These are phyloP conservation scores for Morella rubra DNA, from an alignment of 306 rosid genomes.

Conservation along the genomic window DNA sequence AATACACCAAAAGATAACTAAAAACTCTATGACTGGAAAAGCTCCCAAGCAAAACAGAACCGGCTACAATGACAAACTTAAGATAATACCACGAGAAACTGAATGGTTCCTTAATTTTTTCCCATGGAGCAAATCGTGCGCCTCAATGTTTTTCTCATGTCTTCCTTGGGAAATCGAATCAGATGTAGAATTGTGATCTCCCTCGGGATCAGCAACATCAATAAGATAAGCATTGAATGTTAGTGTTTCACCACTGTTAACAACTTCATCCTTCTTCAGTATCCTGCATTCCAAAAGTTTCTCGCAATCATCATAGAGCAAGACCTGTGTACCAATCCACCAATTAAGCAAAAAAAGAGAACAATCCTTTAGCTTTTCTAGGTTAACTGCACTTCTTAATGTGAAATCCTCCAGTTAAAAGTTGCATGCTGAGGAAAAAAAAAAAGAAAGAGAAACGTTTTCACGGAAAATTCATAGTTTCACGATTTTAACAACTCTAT, in stretches of 20 bases:
- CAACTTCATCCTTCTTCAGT: constrained; percentile 61
- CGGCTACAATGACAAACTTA: not conserved
- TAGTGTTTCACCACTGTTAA: constrained; percentile 54
- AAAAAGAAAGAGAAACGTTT: too few species aligned
- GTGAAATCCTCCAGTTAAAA: too few species aligned
- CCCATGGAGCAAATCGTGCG: constrained; percentile 12
- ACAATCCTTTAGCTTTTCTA: not conserved
- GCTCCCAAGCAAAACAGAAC: not conserved
- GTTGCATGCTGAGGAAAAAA: too few species aligned
- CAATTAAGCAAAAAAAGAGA: not conserved
- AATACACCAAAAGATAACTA: not conserved
- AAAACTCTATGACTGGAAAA: not conserved
- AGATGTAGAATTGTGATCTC: constrained; percentile 37
- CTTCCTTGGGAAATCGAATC: constrained; percentile 32
- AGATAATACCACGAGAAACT: constrained; percentile 12
- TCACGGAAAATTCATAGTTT: too few species aligned
- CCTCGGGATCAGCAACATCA: constrained; percentile 51
- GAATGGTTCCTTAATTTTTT: constrained; percentile 9
- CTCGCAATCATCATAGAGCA: constrained; percentile 66
- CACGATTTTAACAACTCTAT: too few species aligned
- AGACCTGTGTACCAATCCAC: constrained; percentile 37
- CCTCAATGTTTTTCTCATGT: constrained; percentile 15
- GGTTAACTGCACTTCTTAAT: not conserved
- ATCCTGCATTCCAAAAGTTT: constrained; percentile 66
- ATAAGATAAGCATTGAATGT: constrained; percentile 47